Base-by-base conservation (phyloP, 1,284 basidiomycete genomes). In the Chalciporus piperatoides region DNA sequence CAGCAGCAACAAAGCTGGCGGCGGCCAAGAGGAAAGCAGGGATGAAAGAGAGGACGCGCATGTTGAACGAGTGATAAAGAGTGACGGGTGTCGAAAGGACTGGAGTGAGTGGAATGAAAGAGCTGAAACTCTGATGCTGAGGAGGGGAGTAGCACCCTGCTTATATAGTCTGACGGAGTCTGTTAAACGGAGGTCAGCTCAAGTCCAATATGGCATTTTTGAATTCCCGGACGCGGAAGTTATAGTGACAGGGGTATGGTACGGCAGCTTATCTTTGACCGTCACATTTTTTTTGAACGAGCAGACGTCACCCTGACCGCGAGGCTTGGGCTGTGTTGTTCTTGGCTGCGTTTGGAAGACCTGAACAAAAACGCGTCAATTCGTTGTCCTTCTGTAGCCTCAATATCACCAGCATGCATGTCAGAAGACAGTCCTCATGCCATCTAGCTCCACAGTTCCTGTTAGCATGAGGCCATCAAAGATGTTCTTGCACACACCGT, bases 31-130 rank as follows among this genome's bases (percentile, higher is more conserved):
- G 42, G 47, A 58, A 33, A 30, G 58, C 49, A 46, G 60, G 58
- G 44, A 60, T 44, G 4, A 60, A 62, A 3, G 58, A 62, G 36
- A 60, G 58, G 55, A 62, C 47, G 44, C 58, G 58, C 58, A 62
- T 59, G 41, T 41, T 48, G 40, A 48, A 9, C 44, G 12, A 59
- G 57, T n/a, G 25, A 38, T 12, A 14, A 59, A 40, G 55, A 62
- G 51, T n/a, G 59, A 45, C 17, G 30, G 45, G 54, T 47, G 48
- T 45, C 25, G 17, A 53, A 49, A 35, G 21, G 44, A 54, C 41
- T 44, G 25, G 42, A 53, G 41, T 28, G 32, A 27, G 12, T 1
- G 33, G 28, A 36, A 0, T 21, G 43, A 37, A 41, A 0, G 47
- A 46, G 27, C 25, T 0, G 5, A 15, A 42, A 45, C 37, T 52